These are phyloP conservation scores for Hymenoscyphus infarciens DNA, from an alignment of 2,329 filamentous ascomycete species.

Conservation along the genomic window DNA sequence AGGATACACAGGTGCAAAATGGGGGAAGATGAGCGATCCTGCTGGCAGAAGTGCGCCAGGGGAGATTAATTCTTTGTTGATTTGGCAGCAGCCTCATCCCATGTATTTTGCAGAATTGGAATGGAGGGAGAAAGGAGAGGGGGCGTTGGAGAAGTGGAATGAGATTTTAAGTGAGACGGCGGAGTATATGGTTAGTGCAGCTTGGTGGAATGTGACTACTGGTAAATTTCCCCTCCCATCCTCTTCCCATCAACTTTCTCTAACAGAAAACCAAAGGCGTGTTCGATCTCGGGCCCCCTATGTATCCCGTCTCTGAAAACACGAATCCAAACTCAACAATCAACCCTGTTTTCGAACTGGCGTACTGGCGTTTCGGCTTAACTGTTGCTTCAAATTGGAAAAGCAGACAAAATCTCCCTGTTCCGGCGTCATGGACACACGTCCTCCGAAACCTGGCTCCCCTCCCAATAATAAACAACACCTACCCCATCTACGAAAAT, in stretches of 20 bases:
- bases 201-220: slow-evolving; percentile 51
- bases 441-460: slow-evolving; percentile 52
- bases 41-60: slow-evolving; percentile 53
- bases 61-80: slow-evolving; percentile 57
- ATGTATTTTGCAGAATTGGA: slow-evolving; percentile 54
- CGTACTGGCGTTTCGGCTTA: slow-evolving; percentile 60
- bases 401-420: slow-evolving; percentile 41
- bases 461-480: slow-evolving; percentile 46
- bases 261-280: slow-evolving; percentile 23
- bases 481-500: slow-evolving; percentile 54
- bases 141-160: slow-evolving; percentile 51
- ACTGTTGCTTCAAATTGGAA: slow-evolving; percentile 53
- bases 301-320: slow-evolving; percentile 54
- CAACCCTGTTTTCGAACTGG: slow-evolving; percentile 56
- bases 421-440: slow-evolving; percentile 44
- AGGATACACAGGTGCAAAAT: slow-evolving; percentile 40
- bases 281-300: slow-evolving; percentile 52
- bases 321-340: slow-evolving; percentile 53
- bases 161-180: slow-evolving; percentile 47
- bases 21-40: slow-evolving; percentile 56
- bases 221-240: slow-evolving; percentile 23
- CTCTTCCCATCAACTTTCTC: neutral
- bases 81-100: slow-evolving; percentile 61
- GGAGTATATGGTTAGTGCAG: slow-evolving; percentile 58
- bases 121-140: slow-evolving; percentile 43